Percentiles rank a stretch among this genome's conserved stretches.
phyloP scores from a whole-genome alignment of 1,139 yeast genomes.

The Suhomyces ambrosiae region DNA sequence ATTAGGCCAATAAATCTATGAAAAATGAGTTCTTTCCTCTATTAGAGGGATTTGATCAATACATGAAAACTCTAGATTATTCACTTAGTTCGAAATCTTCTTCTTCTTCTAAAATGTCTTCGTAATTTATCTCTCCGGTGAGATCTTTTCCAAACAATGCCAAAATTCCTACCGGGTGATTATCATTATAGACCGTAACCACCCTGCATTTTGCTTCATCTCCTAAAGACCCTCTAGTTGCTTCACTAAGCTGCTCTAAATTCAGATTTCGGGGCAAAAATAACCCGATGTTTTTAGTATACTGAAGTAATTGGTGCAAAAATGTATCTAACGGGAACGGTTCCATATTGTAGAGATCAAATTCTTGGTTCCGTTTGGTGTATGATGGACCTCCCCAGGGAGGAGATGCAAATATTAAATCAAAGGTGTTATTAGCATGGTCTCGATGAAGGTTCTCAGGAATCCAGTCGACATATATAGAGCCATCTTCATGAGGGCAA shows the following conservation, averaged over 20 bases:
- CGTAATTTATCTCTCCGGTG: conserved; percentile 4
- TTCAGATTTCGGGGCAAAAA: conserved; percentile 78
- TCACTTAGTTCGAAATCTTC: background rate
- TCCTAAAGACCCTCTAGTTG: conserved; percentile 52
- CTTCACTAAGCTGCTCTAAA: conserved; percentile 53
- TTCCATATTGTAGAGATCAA: conserved; percentile 29
- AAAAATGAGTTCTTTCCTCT: no score
- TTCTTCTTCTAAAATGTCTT: conserved; percentile 4
- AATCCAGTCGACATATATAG: conserved; percentile 29
- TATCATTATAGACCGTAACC: conserved; percentile 44
- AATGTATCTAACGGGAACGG: conserved; percentile 56
- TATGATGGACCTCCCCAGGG: conserved; percentile 97
- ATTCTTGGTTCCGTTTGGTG: conserved; percentile 24
- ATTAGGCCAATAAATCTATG: no score
- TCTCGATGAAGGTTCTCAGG: conserved; percentile 24
- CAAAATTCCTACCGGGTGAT: conserved; percentile 54
- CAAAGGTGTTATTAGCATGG: conserved; percentile 40
- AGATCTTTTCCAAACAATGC: conserved; percentile 57
- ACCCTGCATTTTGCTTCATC: conserved; percentile 48
- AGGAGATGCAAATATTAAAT: conserved; percentile 80
- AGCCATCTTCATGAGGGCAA: conserved; percentile 22
- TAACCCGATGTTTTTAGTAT: conserved; percentile 59
- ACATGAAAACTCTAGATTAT: no score
- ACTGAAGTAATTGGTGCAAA: conserved; percentile 40
- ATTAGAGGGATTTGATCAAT: no score